phyloP scores from a whole-genome alignment of 495 filamentous ascomycete genomes.

The Hyaloscypha hepaticicola region DNA sequence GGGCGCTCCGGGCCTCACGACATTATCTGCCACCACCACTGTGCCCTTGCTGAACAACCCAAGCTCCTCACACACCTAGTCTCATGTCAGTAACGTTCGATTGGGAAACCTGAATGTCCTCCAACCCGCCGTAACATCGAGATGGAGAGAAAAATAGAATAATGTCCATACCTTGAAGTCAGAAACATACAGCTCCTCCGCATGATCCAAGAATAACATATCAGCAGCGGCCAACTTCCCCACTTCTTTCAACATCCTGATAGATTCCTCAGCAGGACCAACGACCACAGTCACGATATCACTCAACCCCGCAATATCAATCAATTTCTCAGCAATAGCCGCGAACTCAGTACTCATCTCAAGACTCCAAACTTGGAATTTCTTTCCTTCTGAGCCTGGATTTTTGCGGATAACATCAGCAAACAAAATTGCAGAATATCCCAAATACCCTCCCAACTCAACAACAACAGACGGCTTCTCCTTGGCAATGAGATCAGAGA shows the following conservation, averaged over 20 bases:
- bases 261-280: slow-evolving; percentile 57
- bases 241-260: slow-evolving; percentile 51
- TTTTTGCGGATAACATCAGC: slow-evolving; percentile 57
- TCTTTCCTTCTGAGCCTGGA: slow-evolving; percentile 39
- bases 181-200: slow-evolving; percentile 63
- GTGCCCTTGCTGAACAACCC: slow-evolving; percentile 58
- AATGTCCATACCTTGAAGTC: too few relatives aligned
- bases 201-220: slow-evolving; percentile 71
- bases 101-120: too few relatives aligned
- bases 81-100: too few relatives aligned
- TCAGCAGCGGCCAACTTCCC: slow-evolving; percentile 57
- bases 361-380: slow-evolving; percentile 60
- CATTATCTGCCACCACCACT: slow-evolving; percentile 72
- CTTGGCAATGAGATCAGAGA: slow-evolving; percentile 60
- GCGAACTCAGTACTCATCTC: slow-evolving; percentile 67
- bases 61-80: slow-evolving; percentile 67
- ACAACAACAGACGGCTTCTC: slow-evolving; percentile 66
- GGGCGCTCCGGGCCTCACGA: slow-evolving; percentile 17
- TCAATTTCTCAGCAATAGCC: slow-evolving; percentile 57
- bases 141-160: too few relatives aligned
- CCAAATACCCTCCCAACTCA: slow-evolving; percentile 79
- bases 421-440: slow-evolving; percentile 74
- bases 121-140: too few relatives aligned
- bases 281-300: slow-evolving; percentile 67
- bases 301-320: slow-evolving; percentile 66